Conservation (phyloP, 176 grass and related monocot species). For the Lolium multiflorum region DNA sequence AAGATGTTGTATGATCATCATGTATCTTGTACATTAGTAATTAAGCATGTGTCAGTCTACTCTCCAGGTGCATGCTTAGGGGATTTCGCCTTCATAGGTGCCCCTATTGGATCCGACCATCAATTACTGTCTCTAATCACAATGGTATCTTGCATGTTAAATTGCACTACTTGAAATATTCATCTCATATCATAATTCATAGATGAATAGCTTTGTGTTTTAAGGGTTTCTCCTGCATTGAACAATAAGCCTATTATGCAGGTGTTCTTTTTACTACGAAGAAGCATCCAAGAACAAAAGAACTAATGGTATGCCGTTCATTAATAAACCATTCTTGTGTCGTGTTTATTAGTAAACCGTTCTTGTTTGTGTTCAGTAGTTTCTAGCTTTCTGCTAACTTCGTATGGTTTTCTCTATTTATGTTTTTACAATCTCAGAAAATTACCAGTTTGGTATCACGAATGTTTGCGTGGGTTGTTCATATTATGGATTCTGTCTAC, state of each 20-base stretch:
- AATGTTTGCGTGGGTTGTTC: not conserved
- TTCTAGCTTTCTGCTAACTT: constrained; percentile 32
- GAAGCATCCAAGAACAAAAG: constrained; percentile 98
- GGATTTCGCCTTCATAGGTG: constrained; percentile 99
- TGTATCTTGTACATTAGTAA: constrained; percentile 22
- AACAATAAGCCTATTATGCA: constrained; percentile 50
- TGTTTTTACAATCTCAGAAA: not conserved
- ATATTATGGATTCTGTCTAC: constrained; percentile 29
- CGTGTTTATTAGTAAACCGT: constrained; percentile 25
- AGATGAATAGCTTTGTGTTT: constrained; percentile 16
- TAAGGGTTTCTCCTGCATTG: constrained; percentile 27
- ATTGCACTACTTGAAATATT: constrained; percentile 30
- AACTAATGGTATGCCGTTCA: constrained; percentile 73
- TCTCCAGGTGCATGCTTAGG: constrained; percentile 96
- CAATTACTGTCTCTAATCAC: constrained; percentile 90
- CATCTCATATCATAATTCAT: constrained; percentile 10
- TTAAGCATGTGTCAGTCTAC: constrained; percentile 36
- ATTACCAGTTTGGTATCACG: constrained; percentile 1
- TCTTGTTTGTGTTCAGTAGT: constrained; percentile 31
- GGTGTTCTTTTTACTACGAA: constrained; percentile 91
- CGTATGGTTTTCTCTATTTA: not conserved
- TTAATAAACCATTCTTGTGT: constrained; percentile 31
- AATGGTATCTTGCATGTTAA: constrained; percentile 60
- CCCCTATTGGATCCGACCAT: constrained; percentile 96
- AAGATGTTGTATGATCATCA: constrained; percentile 40